phyloP scores from a whole-genome alignment of 2,329 filamentous ascomycete species.

The Pseudogymnoascus sp. region DNA sequence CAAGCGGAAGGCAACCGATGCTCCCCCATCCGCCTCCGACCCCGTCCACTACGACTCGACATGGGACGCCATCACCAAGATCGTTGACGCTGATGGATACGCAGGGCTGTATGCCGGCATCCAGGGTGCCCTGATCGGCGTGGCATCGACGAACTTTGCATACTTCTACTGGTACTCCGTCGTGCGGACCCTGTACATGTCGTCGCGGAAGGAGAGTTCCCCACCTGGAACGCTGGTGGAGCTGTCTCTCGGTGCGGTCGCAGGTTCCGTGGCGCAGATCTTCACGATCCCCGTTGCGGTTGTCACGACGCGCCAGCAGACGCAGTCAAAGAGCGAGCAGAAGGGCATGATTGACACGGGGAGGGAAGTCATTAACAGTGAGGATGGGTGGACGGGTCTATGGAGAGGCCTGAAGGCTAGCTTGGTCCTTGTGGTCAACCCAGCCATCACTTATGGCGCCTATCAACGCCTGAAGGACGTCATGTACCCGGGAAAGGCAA shows the following conservation, averaged over 20 bases:
- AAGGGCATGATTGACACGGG: slow-evolving; percentile 85
- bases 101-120: slow-evolving; percentile 84
- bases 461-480: slow-evolving; percentile 80
- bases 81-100: slow-evolving; percentile 72
- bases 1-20: slow-evolving; percentile 49
- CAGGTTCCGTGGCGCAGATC: slow-evolving; percentile 84
- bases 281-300: slow-evolving; percentile 97
- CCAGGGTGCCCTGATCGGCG: slow-evolving; percentile 76
- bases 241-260: slow-evolving; percentile 74
- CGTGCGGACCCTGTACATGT: slow-evolving; percentile 73
- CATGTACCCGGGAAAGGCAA: slow-evolving; percentile 70
- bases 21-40: slow-evolving; percentile 36
- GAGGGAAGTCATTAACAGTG: slow-evolving; percentile 78
- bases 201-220: slow-evolving; percentile 48
- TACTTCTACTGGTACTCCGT: slow-evolving; percentile 99
- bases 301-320: slow-evolving; percentile 93
- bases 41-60: slow-evolving; percentile 78
- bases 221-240: slow-evolving; percentile 75
- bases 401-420: slow-evolving; percentile 96
- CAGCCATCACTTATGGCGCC: slow-evolving; percentile 93
- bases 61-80: slow-evolving; percentile 80
- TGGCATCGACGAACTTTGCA: slow-evolving; percentile 96
- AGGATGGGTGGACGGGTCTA: slow-evolving; percentile 80
- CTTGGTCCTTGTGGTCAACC: slow-evolving; percentile 90
- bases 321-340: slow-evolving; percentile 73